Base-by-base conservation (phyloP, 106 monocot genomes). In the Allium fistulosum region DNA sequence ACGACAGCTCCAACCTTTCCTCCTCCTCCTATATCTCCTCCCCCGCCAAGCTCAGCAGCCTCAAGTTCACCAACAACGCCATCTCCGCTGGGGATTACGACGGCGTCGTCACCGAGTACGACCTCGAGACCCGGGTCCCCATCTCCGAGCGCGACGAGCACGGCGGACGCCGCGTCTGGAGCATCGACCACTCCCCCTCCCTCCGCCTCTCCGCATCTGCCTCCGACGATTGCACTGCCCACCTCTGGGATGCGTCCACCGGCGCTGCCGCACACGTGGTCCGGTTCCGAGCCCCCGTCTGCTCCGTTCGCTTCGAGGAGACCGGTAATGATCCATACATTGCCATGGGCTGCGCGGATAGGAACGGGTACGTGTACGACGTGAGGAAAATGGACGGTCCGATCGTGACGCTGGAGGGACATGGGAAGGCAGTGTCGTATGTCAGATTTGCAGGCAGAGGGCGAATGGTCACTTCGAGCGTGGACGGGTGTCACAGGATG, bases 41-140 rank as follows among this genome's bases (percentile, higher is more conserved):
- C 27, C 96, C 96, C 15, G 96, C 96, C 12, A 97, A 97, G 82
- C 88, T 97, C 45, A 97, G 96, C 84, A 86, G 85, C 82, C 86
- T 92, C 59, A 70, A 82, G 59, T 94, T 79, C 77, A 77, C 71
- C 28, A 79, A 81, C 49, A 62, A 46, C 45, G 18, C 65, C 64
- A 26, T 58, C 60, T 66, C 72, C 17, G 64, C 83, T 11, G 96
- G 84, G 49, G 96, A 97, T 75, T 97, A 92, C 84, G 96, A 97
- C 74, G 96, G 96, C 7, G 96, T 96, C 11, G 96, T 96, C 26
- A 86, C 96, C 11, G 96, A 96, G 80, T 96, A 96, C 86, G 96
- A 91, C 75, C 57, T 96, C 15, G 82, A 86, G 60, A 63, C 67
- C 45, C 18, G 28, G 4, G 67, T 86, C 9, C 8, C 65, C 9